Conservation (phyloP, 306 rosid species). For the Casuarina cunninghamiana region DNA sequence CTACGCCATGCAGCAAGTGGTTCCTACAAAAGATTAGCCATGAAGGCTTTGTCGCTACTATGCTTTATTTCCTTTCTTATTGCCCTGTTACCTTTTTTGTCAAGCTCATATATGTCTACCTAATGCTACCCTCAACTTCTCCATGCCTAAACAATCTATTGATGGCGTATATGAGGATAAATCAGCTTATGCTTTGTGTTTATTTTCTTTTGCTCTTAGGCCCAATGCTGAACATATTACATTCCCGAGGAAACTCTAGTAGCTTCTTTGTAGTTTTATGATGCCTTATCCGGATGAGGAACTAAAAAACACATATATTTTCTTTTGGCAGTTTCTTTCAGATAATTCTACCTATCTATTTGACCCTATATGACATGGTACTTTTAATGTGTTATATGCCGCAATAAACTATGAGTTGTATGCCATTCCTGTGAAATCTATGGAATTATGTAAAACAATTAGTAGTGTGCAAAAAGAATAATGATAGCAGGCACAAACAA, state of each 20-base stretch:
- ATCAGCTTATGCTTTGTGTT: constrained; percentile 90
- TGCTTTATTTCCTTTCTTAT: constrained; percentile 14
- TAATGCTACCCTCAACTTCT: constrained; percentile 26
- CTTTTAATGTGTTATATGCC: too few relatives aligned
- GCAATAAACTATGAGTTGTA: too few relatives aligned
- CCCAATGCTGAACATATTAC: constrained; percentile 70
- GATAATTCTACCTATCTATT: neutral
- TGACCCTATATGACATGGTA: neutral
- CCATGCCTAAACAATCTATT: constrained; percentile 89
- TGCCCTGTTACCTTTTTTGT: constrained; percentile 13
- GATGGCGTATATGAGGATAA: constrained; percentile 85
- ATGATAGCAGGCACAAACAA: too few relatives aligned
- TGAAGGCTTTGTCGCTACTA: constrained; percentile 49
- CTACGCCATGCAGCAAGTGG: constrained; percentile 82
- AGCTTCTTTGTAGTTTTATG: constrained; percentile 22
- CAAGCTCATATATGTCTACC: constrained; percentile 13
- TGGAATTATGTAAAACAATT: too few relatives aligned
- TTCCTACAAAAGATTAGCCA: constrained; percentile 97
- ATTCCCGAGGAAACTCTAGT: constrained; percentile 85
- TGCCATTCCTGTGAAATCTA: constrained; percentile 49
- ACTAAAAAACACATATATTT: neutral
- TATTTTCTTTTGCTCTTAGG: constrained; percentile 72
- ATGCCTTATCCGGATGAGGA: constrained; percentile 11
- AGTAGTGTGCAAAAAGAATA: too few relatives aligned
- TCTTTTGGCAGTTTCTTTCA: neutral